Base-by-base conservation (phyloP, 2,329 filamentous ascomycete species). In the Claviceps citrina region DNA sequence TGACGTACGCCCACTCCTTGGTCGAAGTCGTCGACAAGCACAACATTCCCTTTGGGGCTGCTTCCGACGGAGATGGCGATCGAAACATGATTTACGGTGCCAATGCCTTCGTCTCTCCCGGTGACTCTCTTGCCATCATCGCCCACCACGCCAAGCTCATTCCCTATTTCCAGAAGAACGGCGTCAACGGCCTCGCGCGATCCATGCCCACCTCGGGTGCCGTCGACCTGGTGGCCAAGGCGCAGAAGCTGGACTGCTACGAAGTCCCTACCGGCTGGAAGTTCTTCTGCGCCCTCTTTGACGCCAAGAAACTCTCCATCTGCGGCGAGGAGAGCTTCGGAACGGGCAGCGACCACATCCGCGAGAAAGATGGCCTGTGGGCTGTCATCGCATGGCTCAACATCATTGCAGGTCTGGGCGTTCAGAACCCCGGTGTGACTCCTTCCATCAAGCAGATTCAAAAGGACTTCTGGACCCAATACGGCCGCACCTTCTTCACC, bases 21-120 rank as follows among this genome's bases (percentile, higher is more conserved):
- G 91, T 98, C 44, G 85, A 94, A 55, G 83, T 78, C 45, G 91
- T 98, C 31, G 86, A 98, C 63, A 84, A 84, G 68, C 78, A 84
- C 54, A 75, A 78, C 44, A 86, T 98, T 48, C 91, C 93, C 57
- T 98, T 98, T 54, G 91, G 91, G 56, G 91, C 91, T 43, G 91
- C 91, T 36, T 93, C 84, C 47, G 91, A 98, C 52, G 91, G 91
- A 51, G 91, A 98, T 54, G 91, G 91, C 54, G 91, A 98, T 70
- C 84, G 91, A 53, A 98, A 98, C 77, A 98, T 98, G 91, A 98
- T 98, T 58, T 98, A 98, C 65, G 91, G 91, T 47, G 87, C 89
- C 49, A 89, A 93, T 55, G 78, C 82, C 33, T 98, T 98, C 57
- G 91, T 98, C 46, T 96, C 89, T 7, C 91, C 91, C 7, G 91